These are phyloP conservation scores for Ulmus americana DNA, from an alignment of 331 rosid species.

Conservation along the genomic window DNA sequence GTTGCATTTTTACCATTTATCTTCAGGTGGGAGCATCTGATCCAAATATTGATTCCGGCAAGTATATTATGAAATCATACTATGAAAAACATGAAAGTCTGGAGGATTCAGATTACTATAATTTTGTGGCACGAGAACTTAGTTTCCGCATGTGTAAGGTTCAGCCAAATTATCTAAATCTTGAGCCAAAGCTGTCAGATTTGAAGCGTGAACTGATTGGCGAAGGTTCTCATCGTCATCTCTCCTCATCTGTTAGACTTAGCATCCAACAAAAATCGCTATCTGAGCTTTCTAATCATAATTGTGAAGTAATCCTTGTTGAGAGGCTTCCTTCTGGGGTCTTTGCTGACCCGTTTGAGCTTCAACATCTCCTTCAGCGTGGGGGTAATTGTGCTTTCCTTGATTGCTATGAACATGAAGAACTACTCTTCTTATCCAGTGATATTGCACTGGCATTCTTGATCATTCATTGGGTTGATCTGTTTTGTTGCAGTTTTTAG, in stretches of 20 bases:
- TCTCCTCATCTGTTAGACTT: conserved; percentile 48
- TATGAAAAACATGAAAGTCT: conserved; percentile 34
- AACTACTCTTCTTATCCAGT: background rate
- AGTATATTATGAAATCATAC: conserved; percentile 52
- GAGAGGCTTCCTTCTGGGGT: conserved; percentile 75
- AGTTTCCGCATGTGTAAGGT: conserved; percentile 36
- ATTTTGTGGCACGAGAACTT: conserved; percentile 45
- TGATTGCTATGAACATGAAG: background rate
- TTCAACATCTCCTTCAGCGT: conserved; percentile 66
- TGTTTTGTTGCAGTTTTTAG: conserved; percentile 38
- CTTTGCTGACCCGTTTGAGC: conserved; percentile 83
- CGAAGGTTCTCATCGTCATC: conserved; percentile 67
- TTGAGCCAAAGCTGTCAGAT: conserved; percentile 31
- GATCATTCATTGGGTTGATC: conserved; percentile 7
- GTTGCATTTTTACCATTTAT: background rate
- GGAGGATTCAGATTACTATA: conserved; percentile 45
- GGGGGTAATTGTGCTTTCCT: conserved; percentile 41
- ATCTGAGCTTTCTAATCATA: conserved; percentile 32
- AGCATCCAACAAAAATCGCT: conserved; percentile 21
- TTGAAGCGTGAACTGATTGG: conserved; percentile 50
- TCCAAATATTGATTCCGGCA: conserved; percentile 21
- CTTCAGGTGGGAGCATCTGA: conserved; percentile 36
- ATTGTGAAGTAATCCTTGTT: conserved; percentile 47
- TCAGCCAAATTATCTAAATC: conserved; percentile 31
- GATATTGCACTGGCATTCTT: conserved; percentile 9